phyloP scores from a whole-genome alignment of 768 basidiomycete species.

The Leccinum obscurum region DNA sequence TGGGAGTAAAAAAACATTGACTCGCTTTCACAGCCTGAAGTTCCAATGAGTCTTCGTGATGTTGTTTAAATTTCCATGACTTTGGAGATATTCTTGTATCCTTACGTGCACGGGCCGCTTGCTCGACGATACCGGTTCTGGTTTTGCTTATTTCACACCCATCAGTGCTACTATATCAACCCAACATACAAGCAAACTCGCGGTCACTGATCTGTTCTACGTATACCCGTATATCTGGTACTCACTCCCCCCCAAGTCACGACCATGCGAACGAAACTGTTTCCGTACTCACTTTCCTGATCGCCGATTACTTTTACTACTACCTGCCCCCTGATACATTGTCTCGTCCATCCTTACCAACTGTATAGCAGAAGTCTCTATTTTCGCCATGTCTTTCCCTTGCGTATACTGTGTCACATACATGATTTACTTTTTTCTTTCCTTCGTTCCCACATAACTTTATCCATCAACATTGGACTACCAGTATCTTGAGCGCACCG shows the following conservation, averaged over 20 bases:
- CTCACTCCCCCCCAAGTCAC: constrained; percentile 31
- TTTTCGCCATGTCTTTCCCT: constrained; percentile 15
- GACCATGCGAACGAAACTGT: constrained; percentile 50
- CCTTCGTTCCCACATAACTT: constrained; percentile 33
- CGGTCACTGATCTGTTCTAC: constrained; percentile 40
- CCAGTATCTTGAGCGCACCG: constrained; percentile 80
- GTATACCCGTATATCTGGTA: constrained; percentile 70
- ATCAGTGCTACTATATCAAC: constrained; percentile 49
- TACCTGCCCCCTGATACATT: constrained; percentile 32
- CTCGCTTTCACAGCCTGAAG: constrained; percentile 66
- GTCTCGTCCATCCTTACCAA: constrained; percentile 40
- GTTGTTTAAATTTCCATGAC: constrained; percentile 61
- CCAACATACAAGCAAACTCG: constrained; percentile 41
- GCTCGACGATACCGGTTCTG: constrained; percentile 32
- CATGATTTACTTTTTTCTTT: constrained; percentile 10
- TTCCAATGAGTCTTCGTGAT: constrained; percentile 88
- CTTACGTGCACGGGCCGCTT: constrained; percentile 58
- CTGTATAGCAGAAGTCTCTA: constrained; percentile 63
- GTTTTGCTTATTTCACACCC: constrained; percentile 39
- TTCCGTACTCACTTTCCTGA: constrained; percentile 50
- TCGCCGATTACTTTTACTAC: constrained; percentile 37
- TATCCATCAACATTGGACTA: constrained; percentile 55
- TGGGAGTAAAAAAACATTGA: constrained; percentile 21
- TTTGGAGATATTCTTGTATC: constrained; percentile 70
- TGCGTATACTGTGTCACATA: constrained; percentile 32